Evolutionary conservation across 2,329 filamentous ascomycete species (phyloP).

Genomic region (Acrocalymma vagum): DNA sequence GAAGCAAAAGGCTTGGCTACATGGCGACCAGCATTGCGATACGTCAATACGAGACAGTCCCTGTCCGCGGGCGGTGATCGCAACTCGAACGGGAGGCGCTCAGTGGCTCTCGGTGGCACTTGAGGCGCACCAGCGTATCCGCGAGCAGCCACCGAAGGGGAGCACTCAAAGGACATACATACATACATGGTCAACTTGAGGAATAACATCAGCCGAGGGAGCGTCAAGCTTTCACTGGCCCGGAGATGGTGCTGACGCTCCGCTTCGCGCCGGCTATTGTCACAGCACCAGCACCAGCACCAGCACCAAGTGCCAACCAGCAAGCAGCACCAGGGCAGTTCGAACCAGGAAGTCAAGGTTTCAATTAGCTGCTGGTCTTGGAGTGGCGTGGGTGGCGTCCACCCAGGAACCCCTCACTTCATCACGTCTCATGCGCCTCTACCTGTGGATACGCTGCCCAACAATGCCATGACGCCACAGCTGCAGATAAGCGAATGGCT

Average conservation of each 20-base stretch:
- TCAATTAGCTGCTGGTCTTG: conserved; percentile 21
- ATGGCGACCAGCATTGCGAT: conserved; percentile 15
- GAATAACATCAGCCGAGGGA: conserved; percentile 29
- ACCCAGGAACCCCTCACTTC: conserved; percentile 26
- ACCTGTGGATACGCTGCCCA: conserved; percentile 23
- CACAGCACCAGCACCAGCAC: too few species aligned
- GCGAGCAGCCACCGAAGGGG: conserved; percentile 19
- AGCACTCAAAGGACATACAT: too few species aligned
- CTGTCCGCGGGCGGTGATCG: conserved; percentile 29
- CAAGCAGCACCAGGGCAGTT: too few species aligned
- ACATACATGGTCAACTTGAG: too few species aligned
- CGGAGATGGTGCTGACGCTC: conserved; percentile 24
- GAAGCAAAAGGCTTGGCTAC: conserved; percentile 22
- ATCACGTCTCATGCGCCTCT: conserved; percentile 24
- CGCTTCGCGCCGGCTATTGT: conserved; percentile 23
- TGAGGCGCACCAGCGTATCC: conserved; percentile 24
- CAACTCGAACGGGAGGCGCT: conserved; percentile 30
- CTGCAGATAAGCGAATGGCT: conserved; percentile 41
- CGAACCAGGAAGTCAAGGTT: too few species aligned
- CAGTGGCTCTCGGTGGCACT: conserved; percentile 36
- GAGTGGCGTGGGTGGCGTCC: conserved; percentile 44
- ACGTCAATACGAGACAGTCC: conserved; percentile 14
- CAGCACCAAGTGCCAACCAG: too few species aligned
- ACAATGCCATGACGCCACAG: conserved; percentile 41
- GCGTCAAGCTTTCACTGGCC: conserved; percentile 20